Evolutionary conservation across 2,329 filamentous ascomycete genomes (phyloP), one percentile per base, ranked within the genome.

Genomic region (Stylonectria norvegica): DNA sequence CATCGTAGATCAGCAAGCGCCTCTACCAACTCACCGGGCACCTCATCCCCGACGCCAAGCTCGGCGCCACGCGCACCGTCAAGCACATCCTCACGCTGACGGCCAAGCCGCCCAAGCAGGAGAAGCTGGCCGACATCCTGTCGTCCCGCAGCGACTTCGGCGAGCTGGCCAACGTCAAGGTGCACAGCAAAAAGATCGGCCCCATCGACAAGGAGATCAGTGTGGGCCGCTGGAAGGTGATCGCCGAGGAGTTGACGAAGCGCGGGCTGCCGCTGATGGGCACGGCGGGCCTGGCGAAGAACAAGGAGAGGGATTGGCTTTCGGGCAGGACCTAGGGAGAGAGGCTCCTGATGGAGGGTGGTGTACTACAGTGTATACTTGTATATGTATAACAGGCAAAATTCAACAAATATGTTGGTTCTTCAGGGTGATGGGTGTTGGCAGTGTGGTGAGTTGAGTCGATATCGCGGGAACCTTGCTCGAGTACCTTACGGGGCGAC

Each of bases 1-100:
- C 19, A 10, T 30, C 4, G 31, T 52, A 96, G 90, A 75, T 93
- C 50, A 70, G 83, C 56, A 95, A 95, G 68, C 83, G 88, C 43
- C 70, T 89, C 46, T 80, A 85, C 62, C 86, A 93, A 62, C 73
- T 95, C 45, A 90, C 85, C n/a, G 87, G 88, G 45, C 78, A 82
- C 46, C 77, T 79, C 43, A 72, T 95, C 50, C 73, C 85, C 12
- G 91, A 96, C 64, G 71, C 78, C 33, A 75, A 77, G 51, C 75
- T 94, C 45, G 67, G 70, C 35, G 68, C 71, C 31, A 70, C 80
- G 45, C 65, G 63, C 36, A 81, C 73, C 7, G 70, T 80, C 25
- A 68, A 71, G 40, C 63, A 73, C 19, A 63, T 87, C 36, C 63
- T 86, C 29, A 66, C 69, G 18, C 63, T 77, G 32, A 65, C 84